phyloP scores from a whole-genome alignment of 2,329 filamentous ascomycete genomes.

The Pseudopyrenochaeta lycopersici region DNA sequence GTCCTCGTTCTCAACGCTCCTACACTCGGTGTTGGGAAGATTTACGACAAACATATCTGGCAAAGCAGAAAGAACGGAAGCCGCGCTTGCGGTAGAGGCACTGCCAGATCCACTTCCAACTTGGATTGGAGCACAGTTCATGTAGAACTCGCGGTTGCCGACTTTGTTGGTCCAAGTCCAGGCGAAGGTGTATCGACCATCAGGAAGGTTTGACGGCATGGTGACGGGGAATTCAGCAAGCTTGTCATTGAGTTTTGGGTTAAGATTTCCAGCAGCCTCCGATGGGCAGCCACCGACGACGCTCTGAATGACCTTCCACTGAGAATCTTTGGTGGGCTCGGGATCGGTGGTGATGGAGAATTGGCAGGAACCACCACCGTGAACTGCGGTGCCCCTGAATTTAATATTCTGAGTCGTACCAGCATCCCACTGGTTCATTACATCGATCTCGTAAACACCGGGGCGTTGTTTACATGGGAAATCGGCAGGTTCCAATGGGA shows the following conservation, averaged over 20 bases:
- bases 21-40: constrained; percentile 64
- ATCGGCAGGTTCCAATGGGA: constrained; percentile 69
- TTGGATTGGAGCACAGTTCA: constrained; percentile 86
- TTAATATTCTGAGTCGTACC: constrained; percentile 59
- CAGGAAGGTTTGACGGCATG: constrained; percentile 74
- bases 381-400: constrained; percentile 66
- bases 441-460: constrained; percentile 61
- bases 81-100: constrained; percentile 17
- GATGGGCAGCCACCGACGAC: constrained; percentile 87
- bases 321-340: constrained; percentile 65
- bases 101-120: constrained; percentile 63
- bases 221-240: constrained; percentile 73
- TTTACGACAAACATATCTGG: constrained; percentile 82
- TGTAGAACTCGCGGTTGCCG: constrained; percentile 96
- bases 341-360: constrained; percentile 83
- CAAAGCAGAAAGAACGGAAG: constrained; percentile 62
- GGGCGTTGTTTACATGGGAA: constrained; percentile 82
- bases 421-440: constrained; percentile 63
- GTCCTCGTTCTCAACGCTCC: constrained; percentile 59
- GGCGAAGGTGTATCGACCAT: constrained; percentile 80
- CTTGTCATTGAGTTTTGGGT: no score
- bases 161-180: constrained; percentile 97
- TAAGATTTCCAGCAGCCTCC: constrained; percentile 58
- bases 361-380: constrained; percentile 94
- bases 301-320: constrained; percentile 90